Evolutionary conservation across 2,329 filamentous ascomycete genomes (phyloP).

Genomic region (Xylariales sp.): DNA sequence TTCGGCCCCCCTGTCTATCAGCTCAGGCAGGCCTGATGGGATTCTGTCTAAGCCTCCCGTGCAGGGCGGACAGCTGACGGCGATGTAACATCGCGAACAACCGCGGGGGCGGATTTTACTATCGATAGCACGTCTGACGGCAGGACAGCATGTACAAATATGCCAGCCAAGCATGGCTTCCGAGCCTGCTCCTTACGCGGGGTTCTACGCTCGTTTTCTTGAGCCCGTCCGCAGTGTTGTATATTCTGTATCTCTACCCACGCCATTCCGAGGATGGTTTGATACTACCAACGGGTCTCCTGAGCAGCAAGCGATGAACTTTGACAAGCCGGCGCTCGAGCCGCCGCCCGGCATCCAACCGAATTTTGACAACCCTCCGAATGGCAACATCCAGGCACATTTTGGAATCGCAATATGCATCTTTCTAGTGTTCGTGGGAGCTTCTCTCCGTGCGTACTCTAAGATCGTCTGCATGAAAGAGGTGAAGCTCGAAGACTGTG

Average conservation of each 20-base stretch:
- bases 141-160: conserved; percentile 1
- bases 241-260: neutral
- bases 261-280: neutral
- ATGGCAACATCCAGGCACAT: conserved; percentile 35
- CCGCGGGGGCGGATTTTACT: neutral
- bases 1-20: neutral
- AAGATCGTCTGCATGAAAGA: conserved; percentile 39
- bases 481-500: conserved; percentile 41
- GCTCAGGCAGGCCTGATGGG: neutral
- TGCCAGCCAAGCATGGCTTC: neutral
- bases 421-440: conserved; percentile 30
- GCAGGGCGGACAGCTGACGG: neutral
- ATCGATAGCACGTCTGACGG: neutral
- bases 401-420: conserved; percentile 39
- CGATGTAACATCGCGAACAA: neutral
- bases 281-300: neutral
- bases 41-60: conserved; percentile 4
- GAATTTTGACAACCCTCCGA: conserved; percentile 42
- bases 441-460: conserved; percentile 39
- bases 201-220: neutral
- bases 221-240: too few species aligned
- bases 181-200: neutral
- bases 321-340: conserved; percentile 38
- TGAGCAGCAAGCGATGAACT: conserved; percentile 28
- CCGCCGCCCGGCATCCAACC: conserved; percentile 39